phyloP scores from a whole-genome alignment of 306 rosid genomes.

The Corylus heterophylla region DNA sequence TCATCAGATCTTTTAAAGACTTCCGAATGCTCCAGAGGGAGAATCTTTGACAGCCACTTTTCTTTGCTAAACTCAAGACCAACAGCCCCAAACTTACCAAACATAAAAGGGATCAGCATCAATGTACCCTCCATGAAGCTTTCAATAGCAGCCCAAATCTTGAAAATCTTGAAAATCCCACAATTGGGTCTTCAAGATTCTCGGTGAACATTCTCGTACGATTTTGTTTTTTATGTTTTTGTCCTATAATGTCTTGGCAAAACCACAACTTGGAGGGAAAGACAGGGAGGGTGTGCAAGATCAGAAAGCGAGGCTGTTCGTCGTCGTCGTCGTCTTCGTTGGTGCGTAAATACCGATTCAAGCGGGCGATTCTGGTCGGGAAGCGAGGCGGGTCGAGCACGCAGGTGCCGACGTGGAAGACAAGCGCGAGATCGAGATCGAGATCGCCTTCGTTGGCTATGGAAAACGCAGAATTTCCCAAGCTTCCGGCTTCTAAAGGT shows the following conservation, averaged over 20 bases:
- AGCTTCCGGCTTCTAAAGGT: conserved; percentile 27
- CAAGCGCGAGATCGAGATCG: conserved; percentile 15
- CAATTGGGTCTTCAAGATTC: conserved; percentile 28
- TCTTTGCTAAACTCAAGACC: conserved; percentile 61
- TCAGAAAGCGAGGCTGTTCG: conserved; percentile 64
- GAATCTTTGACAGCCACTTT: conserved; percentile 62
- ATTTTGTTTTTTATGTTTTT: neutral
- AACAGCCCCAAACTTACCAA: conserved; percentile 40
- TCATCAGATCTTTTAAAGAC: conserved; percentile 50
- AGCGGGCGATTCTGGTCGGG: conserved; percentile 52
- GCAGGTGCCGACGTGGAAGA: conserved; percentile 76
- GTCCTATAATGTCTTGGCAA: conserved; percentile 53
- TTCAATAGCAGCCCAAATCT: conserved; percentile 19
- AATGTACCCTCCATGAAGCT: neutral
- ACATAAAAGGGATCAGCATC: conserved; percentile 8
- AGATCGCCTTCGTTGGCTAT: conserved; percentile 24
- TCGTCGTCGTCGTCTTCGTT: conserved; percentile 61
- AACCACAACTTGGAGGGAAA: conserved; percentile 14
- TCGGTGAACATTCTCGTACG: neutral
- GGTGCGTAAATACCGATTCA: conserved; percentile 51
- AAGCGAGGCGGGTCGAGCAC: conserved; percentile 64
- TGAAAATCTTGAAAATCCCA: conserved; percentile 27
- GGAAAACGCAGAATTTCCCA: conserved; percentile 10
- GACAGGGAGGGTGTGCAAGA: conserved; percentile 41
- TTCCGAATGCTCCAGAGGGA: conserved; percentile 34